Evolutionary conservation across 2,329 filamentous ascomycete species (phyloP), one percentile per base, ranked within the genome.

Genomic region (Hypomyces rosellus): DNA sequence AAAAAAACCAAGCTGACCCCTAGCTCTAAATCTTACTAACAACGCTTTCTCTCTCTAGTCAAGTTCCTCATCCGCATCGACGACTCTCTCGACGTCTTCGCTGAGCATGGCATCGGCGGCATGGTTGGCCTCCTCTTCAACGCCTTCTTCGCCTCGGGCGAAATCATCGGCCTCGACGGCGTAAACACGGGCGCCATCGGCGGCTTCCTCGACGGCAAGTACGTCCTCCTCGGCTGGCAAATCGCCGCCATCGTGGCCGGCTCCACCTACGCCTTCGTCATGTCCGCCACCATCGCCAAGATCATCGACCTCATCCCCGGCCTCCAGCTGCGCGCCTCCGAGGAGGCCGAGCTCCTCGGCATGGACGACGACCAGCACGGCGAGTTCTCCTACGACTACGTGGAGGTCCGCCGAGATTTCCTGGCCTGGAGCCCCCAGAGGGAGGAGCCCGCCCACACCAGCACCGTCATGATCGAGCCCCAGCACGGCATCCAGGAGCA

Each of bases 291-390:
- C 60, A 78, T 93, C 60, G 88, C 88, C 54, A 88, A 85, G 70
- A 64, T 72, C 62, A 86, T 93, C 71, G 85, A 93, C 72, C 66
- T 83, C 56, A 76, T 90, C 18, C 88, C 88, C 22, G 88, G 88
- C 43, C 79, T 93, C 16, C 81, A 89, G 66, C 85, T 93, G 42
- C 86, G 88, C 51, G 87, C 88, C 8, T 85, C 81, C 22, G 86
- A 90, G 63, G 85, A 91, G 69, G 88, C 88, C 20, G 88, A 93
- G 69, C 81, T 92, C 12, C 81, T 92, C 50, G 88, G 88, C 59
- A 91, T 92, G 86, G 88, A 93, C 63, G 88, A 92, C 65, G 88
- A 92, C 70, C 88, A 93, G 72, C 86, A 92, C 60, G 88, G 88
- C 69, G 88, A 93, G 70, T 93, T 92, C 65, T 88, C 88, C 12